phyloP scores from a whole-genome alignment of 2,329 filamentous ascomycete species.

The Fusarium neocosmosporiellum region DNA sequence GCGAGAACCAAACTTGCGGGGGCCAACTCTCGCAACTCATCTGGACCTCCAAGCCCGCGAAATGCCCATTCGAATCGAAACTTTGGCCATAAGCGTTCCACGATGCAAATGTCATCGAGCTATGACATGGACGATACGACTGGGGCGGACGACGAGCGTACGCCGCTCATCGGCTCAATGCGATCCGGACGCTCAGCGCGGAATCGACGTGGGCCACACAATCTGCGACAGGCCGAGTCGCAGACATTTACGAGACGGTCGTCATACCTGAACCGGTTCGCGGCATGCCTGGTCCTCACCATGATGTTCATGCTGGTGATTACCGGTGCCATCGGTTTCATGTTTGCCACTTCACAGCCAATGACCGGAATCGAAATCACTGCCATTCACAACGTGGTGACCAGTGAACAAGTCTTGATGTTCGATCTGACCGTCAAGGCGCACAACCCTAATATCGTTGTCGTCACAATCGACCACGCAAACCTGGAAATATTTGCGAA shows the following conservation, averaged over 20 bases:
- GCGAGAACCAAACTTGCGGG: constrained; percentile 71
- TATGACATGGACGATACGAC: constrained; percentile 86
- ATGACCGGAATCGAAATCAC: constrained; percentile 82
- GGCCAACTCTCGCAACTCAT: constrained; percentile 67
- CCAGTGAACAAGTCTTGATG: constrained; percentile 95
- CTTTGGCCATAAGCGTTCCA: constrained; percentile 60
- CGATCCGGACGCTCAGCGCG: constrained; percentile 70
- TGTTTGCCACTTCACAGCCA: constrained; percentile 91
- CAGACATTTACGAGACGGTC: constrained; percentile 73
- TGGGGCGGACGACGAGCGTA: constrained; percentile 87
- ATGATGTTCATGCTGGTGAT: constrained; percentile 84
- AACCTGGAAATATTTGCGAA: constrained; percentile 96
- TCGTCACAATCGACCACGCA: constrained; percentile 85
- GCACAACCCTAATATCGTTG: constrained; percentile 92
- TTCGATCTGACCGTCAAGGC: constrained; percentile 89
- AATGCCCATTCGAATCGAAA: constrained; percentile 55
- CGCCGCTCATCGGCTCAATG: constrained; percentile 76
- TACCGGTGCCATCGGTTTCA: constrained; percentile 86
- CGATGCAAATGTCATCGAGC: constrained; percentile 68
- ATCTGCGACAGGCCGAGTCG: constrained; percentile 77
- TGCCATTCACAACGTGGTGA: constrained; percentile 88
- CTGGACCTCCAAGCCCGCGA: constrained; percentile 77
- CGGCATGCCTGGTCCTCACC: constrained; percentile 87
- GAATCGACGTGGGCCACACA: constrained; percentile 65
- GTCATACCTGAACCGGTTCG: constrained; percentile 77